phyloP scores from a whole-genome alignment of 305 asterid species.

The Fraxinus nigra region DNA sequence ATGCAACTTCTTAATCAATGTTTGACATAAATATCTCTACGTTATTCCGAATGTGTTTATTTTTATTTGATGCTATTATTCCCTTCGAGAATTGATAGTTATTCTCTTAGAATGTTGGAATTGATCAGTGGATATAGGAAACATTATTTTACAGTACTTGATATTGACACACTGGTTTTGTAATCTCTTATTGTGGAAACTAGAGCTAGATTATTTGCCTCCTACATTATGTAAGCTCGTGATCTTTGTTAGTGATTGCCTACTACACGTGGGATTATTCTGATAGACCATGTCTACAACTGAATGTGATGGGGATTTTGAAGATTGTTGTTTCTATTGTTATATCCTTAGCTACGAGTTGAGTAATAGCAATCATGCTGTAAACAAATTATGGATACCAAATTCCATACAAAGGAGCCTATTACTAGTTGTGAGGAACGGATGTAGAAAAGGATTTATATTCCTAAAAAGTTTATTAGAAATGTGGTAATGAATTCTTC shows the following conservation, averaged over 20 bases:
- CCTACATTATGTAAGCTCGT: background rate
- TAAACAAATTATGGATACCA: background rate
- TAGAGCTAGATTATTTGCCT: background rate
- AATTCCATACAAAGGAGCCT: background rate
- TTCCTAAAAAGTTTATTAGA: background rate
- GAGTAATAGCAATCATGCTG: background rate
- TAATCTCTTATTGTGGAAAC: background rate
- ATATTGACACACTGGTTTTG: background rate
- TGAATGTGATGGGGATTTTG: background rate
- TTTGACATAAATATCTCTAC: background rate
- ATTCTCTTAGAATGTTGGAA: background rate
- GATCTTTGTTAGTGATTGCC: background rate
- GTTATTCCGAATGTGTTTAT: background rate
- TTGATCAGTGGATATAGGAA: background rate
- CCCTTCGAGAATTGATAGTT: background rate
- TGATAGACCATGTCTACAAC: background rate
- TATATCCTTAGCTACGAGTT: background rate
- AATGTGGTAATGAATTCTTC: background rate
- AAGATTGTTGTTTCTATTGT: background rate
- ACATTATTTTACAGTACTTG: background rate
- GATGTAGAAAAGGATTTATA: background rate
- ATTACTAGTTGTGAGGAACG: background rate
- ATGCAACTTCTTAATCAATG: constrained; percentile 26
- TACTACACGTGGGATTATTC: background rate
- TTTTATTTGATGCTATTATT: background rate